Conservation (phyloP, 768 basidiomycete species). For the Exsudoporus frostii region DNA sequence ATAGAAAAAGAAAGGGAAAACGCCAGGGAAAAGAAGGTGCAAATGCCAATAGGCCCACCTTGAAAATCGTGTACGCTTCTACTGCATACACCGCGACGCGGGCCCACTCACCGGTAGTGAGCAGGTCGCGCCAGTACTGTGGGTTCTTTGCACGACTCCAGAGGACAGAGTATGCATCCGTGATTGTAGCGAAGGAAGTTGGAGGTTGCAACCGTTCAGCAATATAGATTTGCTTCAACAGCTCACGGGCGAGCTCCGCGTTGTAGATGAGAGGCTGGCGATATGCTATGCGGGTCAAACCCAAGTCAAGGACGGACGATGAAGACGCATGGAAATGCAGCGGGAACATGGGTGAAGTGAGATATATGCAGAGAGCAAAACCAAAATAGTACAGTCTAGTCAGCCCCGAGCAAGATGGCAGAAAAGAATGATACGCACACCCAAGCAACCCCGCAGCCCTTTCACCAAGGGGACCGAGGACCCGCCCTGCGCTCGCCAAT, state of each 20-base stretch:
- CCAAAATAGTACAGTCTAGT: background rate
- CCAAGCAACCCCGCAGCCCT: constrained; percentile 58
- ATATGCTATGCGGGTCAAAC: constrained; percentile 48
- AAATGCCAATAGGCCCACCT: constrained; percentile 46
- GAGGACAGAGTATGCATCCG: constrained; percentile 59
- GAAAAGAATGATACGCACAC: constrained; percentile 33
- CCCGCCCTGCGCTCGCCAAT: constrained; percentile 48
- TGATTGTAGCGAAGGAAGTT: constrained; percentile 48
- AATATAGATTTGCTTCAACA: constrained; percentile 72
- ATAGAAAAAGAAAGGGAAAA: background rate
- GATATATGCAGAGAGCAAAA: background rate
- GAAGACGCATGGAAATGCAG: background rate
- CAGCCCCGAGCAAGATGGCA: background rate
- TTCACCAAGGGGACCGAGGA: constrained; percentile 48
- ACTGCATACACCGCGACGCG: constrained; percentile 71
- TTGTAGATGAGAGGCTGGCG: constrained; percentile 78
- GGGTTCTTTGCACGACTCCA: constrained; percentile 58
- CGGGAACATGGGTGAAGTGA: background rate
- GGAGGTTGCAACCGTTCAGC: constrained; percentile 66
- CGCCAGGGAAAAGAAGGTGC: background rate
- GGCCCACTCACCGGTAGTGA: constrained; percentile 62
- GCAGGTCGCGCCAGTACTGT: constrained; percentile 58
- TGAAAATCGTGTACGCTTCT: constrained; percentile 90
- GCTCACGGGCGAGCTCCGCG: constrained; percentile 68
- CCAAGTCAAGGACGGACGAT: background rate